These are phyloP conservation scores for Xylaria sp. DNA, from an alignment of 2,329 filamentous ascomycete genomes.

Conservation along the genomic window DNA sequence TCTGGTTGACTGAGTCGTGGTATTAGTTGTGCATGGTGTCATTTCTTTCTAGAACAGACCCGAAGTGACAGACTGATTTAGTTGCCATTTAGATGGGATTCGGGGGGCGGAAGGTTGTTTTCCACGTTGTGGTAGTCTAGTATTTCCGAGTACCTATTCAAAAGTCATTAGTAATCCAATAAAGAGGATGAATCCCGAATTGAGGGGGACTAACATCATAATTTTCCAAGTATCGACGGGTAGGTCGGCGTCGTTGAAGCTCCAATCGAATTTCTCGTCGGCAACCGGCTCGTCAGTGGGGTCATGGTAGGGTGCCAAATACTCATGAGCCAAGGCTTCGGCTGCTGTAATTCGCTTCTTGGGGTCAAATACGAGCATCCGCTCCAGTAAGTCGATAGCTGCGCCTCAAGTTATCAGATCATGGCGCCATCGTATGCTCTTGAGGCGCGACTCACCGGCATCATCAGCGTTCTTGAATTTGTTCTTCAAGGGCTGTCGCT, in stretches of 20 bases:
- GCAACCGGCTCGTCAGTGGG: conserved; percentile 95
- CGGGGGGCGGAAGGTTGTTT: conserved; percentile 55
- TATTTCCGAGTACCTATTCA: conserved; percentile 92
- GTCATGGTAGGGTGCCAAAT: conserved; percentile 96
- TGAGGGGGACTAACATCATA: conserved; percentile 82
- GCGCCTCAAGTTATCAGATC: not conserved
- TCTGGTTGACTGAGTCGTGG: conserved; percentile 39
- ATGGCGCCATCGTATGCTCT: not conserved
- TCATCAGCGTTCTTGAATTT: conserved; percentile 98
- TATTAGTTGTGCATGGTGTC: conserved; percentile 41
- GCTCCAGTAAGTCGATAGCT: conserved; percentile 92
- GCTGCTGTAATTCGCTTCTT: conserved; percentile 91
- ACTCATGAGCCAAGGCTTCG: conserved; percentile 88
- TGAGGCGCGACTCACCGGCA: conserved; percentile 64
- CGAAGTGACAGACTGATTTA: conserved; percentile 41
- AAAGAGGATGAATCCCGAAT: not conserved
- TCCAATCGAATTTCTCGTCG: conserved; percentile 99
- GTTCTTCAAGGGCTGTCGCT: conserved; percentile 83
- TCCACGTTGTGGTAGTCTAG: conserved; percentile 98
- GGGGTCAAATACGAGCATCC: conserved; percentile 99
- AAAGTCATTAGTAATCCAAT: conserved; percentile 41
- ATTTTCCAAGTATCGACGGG: conserved; percentile 99
- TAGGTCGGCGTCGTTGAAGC: conserved; percentile 97
- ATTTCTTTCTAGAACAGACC: conserved; percentile 37
- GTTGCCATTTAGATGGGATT: conserved; percentile 53